phyloP scores from a whole-genome alignment of 1,284 basidiomycete species.

The Puccinia coronata region DNA sequence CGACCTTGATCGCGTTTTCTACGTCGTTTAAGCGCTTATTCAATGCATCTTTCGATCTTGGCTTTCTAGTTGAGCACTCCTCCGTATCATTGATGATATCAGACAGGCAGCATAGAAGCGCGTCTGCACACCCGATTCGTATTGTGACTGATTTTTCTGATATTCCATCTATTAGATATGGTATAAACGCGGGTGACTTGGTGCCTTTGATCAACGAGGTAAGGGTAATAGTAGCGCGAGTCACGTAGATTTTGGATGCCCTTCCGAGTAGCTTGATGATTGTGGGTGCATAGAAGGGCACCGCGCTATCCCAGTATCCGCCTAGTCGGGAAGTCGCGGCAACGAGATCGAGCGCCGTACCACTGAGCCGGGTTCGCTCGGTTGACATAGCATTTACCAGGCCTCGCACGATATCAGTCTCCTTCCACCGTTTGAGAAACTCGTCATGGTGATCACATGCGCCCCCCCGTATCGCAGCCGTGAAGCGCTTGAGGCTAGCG shows the following conservation, averaged over 20 bases:
- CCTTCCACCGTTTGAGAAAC: conserved; percentile 63
- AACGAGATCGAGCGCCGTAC: conserved; percentile 70
- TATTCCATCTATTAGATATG: conserved; percentile 67
- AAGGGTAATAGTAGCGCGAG: conserved; percentile 68
- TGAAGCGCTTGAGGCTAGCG: conserved; percentile 64
- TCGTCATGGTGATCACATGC: conserved; percentile 66
- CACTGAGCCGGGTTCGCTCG: conserved; percentile 75
- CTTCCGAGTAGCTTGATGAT: conserved; percentile 70
- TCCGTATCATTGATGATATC: conserved; percentile 47
- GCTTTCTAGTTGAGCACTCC: conserved; percentile 51
- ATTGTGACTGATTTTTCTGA: conserved; percentile 70
- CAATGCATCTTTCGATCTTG: conserved; percentile 72
- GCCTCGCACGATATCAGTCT: conserved; percentile 57
- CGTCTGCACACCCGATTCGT: conserved; percentile 68
- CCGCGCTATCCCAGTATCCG: conserved; percentile 69
- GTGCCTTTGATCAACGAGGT: conserved; percentile 69
- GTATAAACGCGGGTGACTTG: conserved; percentile 69
- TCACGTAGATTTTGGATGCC: conserved; percentile 77
- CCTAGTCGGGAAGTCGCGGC: conserved; percentile 66
- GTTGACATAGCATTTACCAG: conserved; percentile 62
- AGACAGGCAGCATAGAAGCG: conserved; percentile 59
- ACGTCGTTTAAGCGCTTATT: conserved; percentile 66
- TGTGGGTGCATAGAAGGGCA: conserved; percentile 69
- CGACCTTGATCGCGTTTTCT: conserved; percentile 69
- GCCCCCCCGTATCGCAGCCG: conserved; percentile 66